Base-by-base conservation (phyloP, 345 rosid genomes). In the Moringa oleifera region DNA sequence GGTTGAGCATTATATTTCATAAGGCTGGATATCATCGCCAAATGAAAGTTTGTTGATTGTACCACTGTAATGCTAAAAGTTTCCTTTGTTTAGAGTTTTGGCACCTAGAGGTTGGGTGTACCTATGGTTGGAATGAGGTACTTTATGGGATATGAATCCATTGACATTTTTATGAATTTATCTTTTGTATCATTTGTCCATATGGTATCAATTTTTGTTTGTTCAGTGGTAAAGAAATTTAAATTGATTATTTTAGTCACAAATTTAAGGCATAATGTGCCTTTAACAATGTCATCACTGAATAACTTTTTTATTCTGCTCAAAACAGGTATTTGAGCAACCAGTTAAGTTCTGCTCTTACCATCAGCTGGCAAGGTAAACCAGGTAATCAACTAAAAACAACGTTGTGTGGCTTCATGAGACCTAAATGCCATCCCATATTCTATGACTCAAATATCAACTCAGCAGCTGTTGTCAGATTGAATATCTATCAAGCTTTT, bases 401-500 rank as follows among this genome's bases (percentile, higher is more conserved):
- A 9, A 90, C 81, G 73, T 52, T 93, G 58, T 68, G 66, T 24
- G 60, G 22, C 77, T 93, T 78, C 76, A 61, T 85, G 78, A 78
- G 81, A 57, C 96, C 91, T 4, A 86, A 82, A 76, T 90, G 95
- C 68, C 90, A 87, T 75, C 82, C 97, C 55, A 71, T 86, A 65
- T 83, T 93, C 72, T 84, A 78, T 2, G 98, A 93, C 72, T 76
- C 87, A 0, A 84, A 87, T 68, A 84, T 93, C 67, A 90, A 93
- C 73, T 81, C 96, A 0, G 75, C 78, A 31, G 78, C 69, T 19
- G 79, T 82, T 22, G 84, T 84, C 51, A 80, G 90, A 81, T 68
- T 92, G 73, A 92, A 92, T 69, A 73, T 87, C 79, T 89, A 85
- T 73, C 96, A 92, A 77, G 73, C 76, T 52, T 87, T 92, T 66